Percentiles rank a stretch among this genome's conserved stretches.
Evolutionary conservation across 371 early-diverging fungal species (phyloP).

Genomic region (Syncephalastrum racemosum): DNA sequence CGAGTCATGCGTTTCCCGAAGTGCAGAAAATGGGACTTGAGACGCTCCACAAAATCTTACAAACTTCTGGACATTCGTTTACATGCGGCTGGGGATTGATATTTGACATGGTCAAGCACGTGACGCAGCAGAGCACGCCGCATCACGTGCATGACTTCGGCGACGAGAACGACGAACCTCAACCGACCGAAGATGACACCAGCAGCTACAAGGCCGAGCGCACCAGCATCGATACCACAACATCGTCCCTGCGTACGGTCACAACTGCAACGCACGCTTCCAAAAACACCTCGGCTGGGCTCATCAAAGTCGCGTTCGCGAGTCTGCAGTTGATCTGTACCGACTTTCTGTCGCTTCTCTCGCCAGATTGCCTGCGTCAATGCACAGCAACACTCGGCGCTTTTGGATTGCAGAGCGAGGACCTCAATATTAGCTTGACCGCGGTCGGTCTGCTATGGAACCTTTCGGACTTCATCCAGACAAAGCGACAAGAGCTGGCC

Average conservation of each 20-base stretch:
- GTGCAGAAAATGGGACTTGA: constrained; percentile 87
- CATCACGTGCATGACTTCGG: constrained; percentile 1
- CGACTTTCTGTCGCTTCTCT: constrained; percentile 85
- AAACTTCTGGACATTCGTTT: constrained; percentile 89
- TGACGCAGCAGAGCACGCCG: constrained; percentile 22
- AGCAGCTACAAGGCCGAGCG: constrained; percentile 15
- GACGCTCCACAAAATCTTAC: constrained; percentile 85
- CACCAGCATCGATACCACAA: constrained; percentile 33
- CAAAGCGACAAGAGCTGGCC: constrained; percentile 58
- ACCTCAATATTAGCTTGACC: constrained; percentile 93
- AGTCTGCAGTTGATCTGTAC: constrained; percentile 95
- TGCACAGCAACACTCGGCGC: constrained; percentile 83
- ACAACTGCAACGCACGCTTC: constrained; percentile 14
- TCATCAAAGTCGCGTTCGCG: constrained; percentile 89
- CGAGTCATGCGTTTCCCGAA: constrained; percentile 47
- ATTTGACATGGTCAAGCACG: constrained; percentile 82
- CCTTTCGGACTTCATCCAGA: constrained; percentile 79
- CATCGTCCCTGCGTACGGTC: constrained; percentile 22
- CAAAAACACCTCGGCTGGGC: constrained; percentile 31
- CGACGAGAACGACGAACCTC: constrained; percentile 16
- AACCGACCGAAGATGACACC: constrained; percentile 11
- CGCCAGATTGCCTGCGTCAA: constrained; percentile 71
- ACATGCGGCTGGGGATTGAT: constrained; percentile 86
- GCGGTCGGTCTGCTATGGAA: constrained; percentile 93
- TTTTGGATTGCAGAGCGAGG: constrained; percentile 86